Evolutionary conservation across 768 basidiomycete genomes (phyloP).

Genomic region (Pleurotus sapidus): DNA sequence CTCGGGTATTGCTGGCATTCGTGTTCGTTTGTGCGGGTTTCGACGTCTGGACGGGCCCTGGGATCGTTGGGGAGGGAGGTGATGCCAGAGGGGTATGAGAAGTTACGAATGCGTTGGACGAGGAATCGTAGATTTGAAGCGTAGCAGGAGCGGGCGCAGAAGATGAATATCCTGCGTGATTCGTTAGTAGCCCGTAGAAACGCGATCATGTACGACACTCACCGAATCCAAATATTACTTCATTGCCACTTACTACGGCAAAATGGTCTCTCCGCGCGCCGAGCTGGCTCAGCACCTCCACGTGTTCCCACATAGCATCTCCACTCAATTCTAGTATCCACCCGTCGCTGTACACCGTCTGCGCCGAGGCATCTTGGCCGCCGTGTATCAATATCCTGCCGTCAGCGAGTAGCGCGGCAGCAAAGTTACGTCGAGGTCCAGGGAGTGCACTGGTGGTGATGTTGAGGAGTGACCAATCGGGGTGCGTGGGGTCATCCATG

Average conservation of each 20-base stretch:
- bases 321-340: slow-evolving; percentile 63
- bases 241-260: slow-evolving; percentile 55
- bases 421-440: slow-evolving; percentile 61
- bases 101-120: slow-evolving; percentile 38
- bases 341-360: slow-evolving; percentile 60
- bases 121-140: slow-evolving; percentile 52
- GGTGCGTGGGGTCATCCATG: slow-evolving; percentile 19
- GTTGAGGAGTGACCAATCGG: slow-evolving; percentile 45
- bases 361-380: slow-evolving; percentile 59
- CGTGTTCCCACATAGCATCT: slow-evolving; percentile 55
- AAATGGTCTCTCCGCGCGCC: slow-evolving; percentile 73
- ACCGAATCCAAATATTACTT: slow-evolving; percentile 81
- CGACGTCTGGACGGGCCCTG: slow-evolving; percentile 28
- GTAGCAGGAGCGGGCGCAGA: slow-evolving; percentile 50
- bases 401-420: slow-evolving; percentile 44
- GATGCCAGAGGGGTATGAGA: slow-evolving; percentile 36
- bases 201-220: slow-evolving; percentile 17
- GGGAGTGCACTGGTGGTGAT: slow-evolving; percentile 43
- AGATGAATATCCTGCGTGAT: slow-evolving; percentile 40
- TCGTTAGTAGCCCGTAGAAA: background rate
- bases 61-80: slow-evolving; percentile 30
- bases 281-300: slow-evolving; percentile 50
- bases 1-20: background rate
- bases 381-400: slow-evolving; percentile 74
- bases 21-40: background rate